Percentiles rank a stretch among this genome's conserved stretches.
These are phyloP conservation scores for Cryptococcus sp. DNA, from an alignment of 1,284 basidiomycete genomes.

Conservation along the genomic window DNA sequence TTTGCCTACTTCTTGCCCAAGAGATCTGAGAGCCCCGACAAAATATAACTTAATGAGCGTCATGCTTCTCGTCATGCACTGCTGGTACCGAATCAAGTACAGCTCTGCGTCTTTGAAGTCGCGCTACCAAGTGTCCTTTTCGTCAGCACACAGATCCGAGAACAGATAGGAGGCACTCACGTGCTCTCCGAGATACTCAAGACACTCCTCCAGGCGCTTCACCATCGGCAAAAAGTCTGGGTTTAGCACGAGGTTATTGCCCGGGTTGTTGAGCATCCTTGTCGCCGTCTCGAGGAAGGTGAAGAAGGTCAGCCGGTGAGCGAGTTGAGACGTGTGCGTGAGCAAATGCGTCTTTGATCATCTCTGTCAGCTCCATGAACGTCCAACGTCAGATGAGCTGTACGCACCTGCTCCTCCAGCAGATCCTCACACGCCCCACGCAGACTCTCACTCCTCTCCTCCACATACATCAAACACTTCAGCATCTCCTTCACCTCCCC, in stretches of 20 bases:
- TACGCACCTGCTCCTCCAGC: conserved; percentile 71
- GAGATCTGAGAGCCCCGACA: conserved; percentile 69
- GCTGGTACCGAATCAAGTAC: conserved; percentile 87
- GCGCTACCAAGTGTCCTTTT: conserved; percentile 55
- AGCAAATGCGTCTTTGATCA: conserved; percentile 60
- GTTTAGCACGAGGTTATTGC: conserved; percentile 80
- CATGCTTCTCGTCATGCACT: conserved; percentile 93
- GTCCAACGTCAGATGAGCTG: background rate
- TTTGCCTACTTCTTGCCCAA: conserved; percentile 69
- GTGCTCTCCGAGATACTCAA: conserved; percentile 78
- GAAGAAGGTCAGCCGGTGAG: conserved; percentile 77
- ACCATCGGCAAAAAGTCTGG: conserved; percentile 91
- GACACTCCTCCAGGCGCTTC: conserved; percentile 83
- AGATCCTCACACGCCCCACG: conserved; percentile 86
- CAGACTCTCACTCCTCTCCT: conserved; percentile 78
- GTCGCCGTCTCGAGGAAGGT: conserved; percentile 85
- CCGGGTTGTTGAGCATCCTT: conserved; percentile 84
- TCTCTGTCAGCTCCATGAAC: background rate
- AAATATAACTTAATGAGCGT: conserved; percentile 94
- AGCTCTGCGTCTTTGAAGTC: conserved; percentile 86
- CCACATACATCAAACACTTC: conserved; percentile 75
- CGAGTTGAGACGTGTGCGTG: conserved; percentile 72
- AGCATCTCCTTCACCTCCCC: conserved; percentile 73
- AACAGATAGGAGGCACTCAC: conserved; percentile 54
- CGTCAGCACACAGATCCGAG: background rate